These are phyloP conservation scores for Xylaria sp. DNA, from an alignment of 2,329 filamentous ascomycete genomes.

Conservation along the genomic window DNA sequence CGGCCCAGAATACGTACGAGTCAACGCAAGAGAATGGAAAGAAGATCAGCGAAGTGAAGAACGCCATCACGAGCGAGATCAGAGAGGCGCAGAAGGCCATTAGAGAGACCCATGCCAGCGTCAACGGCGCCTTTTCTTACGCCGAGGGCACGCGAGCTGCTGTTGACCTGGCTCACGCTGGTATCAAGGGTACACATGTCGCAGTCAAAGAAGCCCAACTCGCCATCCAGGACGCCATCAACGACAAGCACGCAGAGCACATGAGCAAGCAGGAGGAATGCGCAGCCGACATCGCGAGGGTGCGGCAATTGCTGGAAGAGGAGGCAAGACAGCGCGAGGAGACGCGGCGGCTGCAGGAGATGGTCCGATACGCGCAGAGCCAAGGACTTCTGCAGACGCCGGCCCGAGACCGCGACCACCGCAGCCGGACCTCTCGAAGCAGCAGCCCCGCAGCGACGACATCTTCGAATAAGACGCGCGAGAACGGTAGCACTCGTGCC, in stretches of 20 bases:
- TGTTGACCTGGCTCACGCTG: conserved; percentile 23
- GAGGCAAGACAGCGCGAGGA: conserved; percentile 42
- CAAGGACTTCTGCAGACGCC: conserved; percentile 37
- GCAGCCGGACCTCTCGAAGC: conserved; percentile 30
- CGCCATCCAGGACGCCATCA: conserved; percentile 38
- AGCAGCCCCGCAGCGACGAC: conserved; percentile 23
- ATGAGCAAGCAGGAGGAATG: conserved; percentile 39
- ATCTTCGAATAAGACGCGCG: not conserved
- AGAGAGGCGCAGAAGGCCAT: conserved; percentile 35
- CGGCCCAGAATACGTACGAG: conserved; percentile 31
- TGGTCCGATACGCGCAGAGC: conserved; percentile 39
- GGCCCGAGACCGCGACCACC: conserved; percentile 11
- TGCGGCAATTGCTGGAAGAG: conserved; percentile 40
- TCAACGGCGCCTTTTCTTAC: conserved; percentile 28
- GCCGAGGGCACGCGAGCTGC: conserved; percentile 35
- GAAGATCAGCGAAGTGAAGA: conserved; percentile 32
- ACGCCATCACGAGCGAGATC: conserved; percentile 30
- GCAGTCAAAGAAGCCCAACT: conserved; percentile 36
- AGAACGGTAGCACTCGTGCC: not conserved
- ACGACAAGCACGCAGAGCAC: conserved; percentile 37
- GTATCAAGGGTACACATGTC: conserved; percentile 25
- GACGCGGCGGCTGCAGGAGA: conserved; percentile 34
- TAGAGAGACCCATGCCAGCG: conserved; percentile 34
- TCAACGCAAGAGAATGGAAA: conserved; percentile 35
- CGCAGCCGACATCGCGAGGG: conserved; percentile 38